Conservation (phyloP, 2,329 filamentous ascomycete species). For the Fusarium annulatum region DNA sequence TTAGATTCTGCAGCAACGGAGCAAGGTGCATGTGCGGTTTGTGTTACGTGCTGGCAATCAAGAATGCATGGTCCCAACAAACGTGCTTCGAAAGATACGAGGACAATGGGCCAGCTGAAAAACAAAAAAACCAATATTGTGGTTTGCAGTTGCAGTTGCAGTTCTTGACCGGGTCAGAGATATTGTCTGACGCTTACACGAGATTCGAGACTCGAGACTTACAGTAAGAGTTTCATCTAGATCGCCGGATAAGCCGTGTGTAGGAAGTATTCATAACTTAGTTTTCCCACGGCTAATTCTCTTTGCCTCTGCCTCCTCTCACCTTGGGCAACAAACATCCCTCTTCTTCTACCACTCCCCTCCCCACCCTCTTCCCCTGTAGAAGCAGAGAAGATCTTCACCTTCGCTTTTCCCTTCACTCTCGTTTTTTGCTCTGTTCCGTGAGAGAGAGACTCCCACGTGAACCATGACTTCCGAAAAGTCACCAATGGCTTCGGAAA, state of each 20-base stretch:
- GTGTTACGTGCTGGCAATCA: conserved; percentile 11
- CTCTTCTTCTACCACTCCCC: conserved; percentile 15
- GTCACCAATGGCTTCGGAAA: conserved; percentile 24
- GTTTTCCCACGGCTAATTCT: conserved; percentile 12
- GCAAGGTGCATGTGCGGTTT: conserved; percentile 3
- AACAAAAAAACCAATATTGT: background rate
- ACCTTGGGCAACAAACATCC: background rate
- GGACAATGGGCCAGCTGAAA: background rate
- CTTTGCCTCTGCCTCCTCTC: background rate
- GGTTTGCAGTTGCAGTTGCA: background rate
- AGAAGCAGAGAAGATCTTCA: conserved; percentile 12
- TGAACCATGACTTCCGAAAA: conserved; percentile 18
- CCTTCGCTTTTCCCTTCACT: conserved; percentile 6
- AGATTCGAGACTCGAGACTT: conserved; percentile 2
- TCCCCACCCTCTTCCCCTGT: background rate
- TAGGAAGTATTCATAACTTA: conserved; percentile 35
- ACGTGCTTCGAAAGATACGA: background rate
- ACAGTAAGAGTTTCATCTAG: background rate
- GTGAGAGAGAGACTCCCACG: background rate
- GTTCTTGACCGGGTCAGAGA: background rate
- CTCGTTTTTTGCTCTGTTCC: background rate
- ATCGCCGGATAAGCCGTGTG: conserved; percentile 12
- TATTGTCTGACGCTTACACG: conserved; percentile 1
- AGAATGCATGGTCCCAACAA: conserved; percentile 8
- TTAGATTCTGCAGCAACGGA: conserved; percentile 5